Evolutionary conservation across 140 eudicot species (phyloP).

Genomic region (Cichorium intybus): DNA sequence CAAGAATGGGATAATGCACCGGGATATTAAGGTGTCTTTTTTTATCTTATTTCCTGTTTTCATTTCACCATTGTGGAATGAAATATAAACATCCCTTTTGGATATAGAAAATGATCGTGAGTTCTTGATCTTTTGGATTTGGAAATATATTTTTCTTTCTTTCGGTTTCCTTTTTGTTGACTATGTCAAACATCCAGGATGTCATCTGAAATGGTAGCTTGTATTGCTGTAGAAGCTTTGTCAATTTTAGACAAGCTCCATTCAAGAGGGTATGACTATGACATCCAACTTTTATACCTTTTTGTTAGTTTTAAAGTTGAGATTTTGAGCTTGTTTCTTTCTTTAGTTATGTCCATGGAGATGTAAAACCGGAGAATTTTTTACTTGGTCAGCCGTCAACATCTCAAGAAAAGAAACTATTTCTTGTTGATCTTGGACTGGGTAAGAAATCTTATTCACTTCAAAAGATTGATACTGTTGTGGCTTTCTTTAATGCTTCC

Average conservation of each 20-base stretch:
- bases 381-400: conserved; percentile 87
- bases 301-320: neutral
- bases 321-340: neutral
- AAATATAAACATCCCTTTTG: no score
- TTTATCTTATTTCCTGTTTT: no score
- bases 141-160: no score
- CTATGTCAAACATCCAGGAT: conserved; percentile 55
- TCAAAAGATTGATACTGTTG: neutral
- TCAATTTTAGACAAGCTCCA: conserved; percentile 96
- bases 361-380: conserved; percentile 98
- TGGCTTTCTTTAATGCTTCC: conserved; percentile 9
- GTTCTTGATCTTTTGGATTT: no score
- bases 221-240: conserved; percentile 92
- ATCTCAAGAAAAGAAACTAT: conserved; percentile 82
- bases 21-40: no score
- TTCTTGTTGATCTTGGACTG: conserved; percentile 90
- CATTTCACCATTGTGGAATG: no score
- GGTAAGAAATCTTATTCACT: conserved; percentile 40
- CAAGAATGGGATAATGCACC: no score
- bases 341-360: conserved; percentile 90
- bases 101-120: no score
- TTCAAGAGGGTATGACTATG: conserved; percentile 85
- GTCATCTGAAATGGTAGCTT: conserved; percentile 94
- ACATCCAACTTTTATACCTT: neutral
- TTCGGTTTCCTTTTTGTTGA: conserved; percentile 1